Percentiles rank a stretch among this genome's conserved stretches.
These are phyloP conservation scores for Amylostereum areolatum DNA, from an alignment of 1,284 basidiomycete species.

Conservation along the genomic window DNA sequence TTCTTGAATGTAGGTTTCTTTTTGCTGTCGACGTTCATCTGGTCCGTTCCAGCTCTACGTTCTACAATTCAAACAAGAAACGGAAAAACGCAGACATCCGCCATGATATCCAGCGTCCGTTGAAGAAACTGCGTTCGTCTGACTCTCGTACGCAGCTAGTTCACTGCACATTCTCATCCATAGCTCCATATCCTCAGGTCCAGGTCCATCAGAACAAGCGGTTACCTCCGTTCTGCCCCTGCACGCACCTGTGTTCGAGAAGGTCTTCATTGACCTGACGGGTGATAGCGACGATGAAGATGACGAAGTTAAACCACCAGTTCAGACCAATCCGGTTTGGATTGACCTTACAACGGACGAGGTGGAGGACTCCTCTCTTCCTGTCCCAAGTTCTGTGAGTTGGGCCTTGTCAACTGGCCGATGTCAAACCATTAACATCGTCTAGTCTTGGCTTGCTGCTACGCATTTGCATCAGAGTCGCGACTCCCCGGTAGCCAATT, in stretches of 20 bases:
- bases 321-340: constrained; percentile 6
- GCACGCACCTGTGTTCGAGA: background rate
- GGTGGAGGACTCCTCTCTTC: too few species aligned
- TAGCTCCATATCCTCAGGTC: background rate
- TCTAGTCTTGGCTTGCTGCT: too few species aligned
- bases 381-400: too few species aligned
- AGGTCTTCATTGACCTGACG: constrained; percentile 1
- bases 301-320: background rate
- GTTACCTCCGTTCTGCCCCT: too few species aligned
- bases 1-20: background rate
- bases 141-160: background rate
- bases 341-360: constrained; percentile 19
- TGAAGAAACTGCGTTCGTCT: background rate
- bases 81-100: background rate
- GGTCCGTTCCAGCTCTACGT: background rate
- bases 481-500: too few species aligned
- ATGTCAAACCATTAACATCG: too few species aligned
- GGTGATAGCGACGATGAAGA: constrained; percentile 2
- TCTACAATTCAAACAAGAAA: background rate
- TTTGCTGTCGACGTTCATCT: background rate
- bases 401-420: too few species aligned
- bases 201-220: background rate
- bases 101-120: background rate
- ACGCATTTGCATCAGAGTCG: too few species aligned
- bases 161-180: background rate